These are phyloP conservation scores for Narthecium ossifragum DNA, from an alignment of 106 monocot species.

Conservation along the genomic window DNA sequence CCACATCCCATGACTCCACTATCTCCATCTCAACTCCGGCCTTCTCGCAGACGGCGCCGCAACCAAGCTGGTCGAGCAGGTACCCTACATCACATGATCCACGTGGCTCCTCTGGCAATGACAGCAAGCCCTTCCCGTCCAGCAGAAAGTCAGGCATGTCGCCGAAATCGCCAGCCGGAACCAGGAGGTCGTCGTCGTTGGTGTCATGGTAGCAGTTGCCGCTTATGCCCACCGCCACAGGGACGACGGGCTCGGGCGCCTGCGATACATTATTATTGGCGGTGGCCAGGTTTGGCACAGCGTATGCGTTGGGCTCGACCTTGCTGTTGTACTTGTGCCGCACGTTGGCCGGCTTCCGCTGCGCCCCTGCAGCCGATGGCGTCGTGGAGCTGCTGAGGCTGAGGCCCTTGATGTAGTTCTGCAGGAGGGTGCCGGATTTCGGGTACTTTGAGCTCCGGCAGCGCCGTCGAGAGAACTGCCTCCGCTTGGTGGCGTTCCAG, in stretches of 20 bases:
- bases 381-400: conserved; percentile 1
- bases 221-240: not conserved
- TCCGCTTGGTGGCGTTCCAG: conserved; percentile 90
- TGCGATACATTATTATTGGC: not conserved
- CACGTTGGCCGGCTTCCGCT: no score
- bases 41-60: not conserved
- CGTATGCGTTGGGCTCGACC: not conserved
- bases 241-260: not conserved
- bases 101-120: no score
- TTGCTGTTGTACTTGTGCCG: not conserved
- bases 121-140: conserved; percentile 2
- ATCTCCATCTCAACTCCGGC: conserved; percentile 1
- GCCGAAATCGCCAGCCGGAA: conserved; percentile 10
- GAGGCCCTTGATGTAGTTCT: conserved; percentile 69
- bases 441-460: conserved; percentile 28
- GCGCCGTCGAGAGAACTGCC: conserved; percentile 45
- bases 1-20: not conserved
- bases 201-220: not conserved
- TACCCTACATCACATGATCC: conserved; percentile 10
- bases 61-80: conserved; percentile 26
- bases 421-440: conserved; percentile 45
- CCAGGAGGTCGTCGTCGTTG: not conserved
- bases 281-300: not conserved
- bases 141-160: conserved; percentile 17
- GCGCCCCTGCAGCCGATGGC: not conserved